Percentiles rank a stretch among this genome's conserved stretches.
Evolutionary conservation across 2,329 filamentous ascomycete genomes (phyloP).

Genomic region (Dryadomyces sulphureus): DNA sequence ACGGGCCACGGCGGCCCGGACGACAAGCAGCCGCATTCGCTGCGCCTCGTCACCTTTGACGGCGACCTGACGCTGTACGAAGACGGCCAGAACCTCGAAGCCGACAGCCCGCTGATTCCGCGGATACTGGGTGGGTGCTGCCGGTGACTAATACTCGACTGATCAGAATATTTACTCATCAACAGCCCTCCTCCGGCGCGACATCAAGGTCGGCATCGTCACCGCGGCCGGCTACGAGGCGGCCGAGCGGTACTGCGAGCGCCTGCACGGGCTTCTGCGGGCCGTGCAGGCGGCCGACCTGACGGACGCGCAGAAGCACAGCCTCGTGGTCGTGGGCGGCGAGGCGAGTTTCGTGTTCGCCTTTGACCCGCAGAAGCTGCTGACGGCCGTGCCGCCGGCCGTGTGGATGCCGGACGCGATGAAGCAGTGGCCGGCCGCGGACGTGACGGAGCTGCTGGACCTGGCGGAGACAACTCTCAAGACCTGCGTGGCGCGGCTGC

Average conservation of each 20-base stretch:
- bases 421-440: constrained; percentile 59
- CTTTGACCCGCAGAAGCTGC: constrained; percentile 46
- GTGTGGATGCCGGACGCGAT: constrained; percentile 69
- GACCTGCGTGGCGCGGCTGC: constrained; percentile 67
- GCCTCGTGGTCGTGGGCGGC: constrained; percentile 83
- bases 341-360: constrained; percentile 93
- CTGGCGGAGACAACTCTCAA: constrained; percentile 72
- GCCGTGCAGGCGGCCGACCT: constrained; percentile 46
- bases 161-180: neutral
- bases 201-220: constrained; percentile 83
- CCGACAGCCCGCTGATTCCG: constrained; percentile 62
- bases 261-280: constrained; percentile 75
- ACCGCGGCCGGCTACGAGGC: constrained; percentile 93
- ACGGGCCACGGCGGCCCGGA: constrained; percentile 25
- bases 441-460: constrained; percentile 71
- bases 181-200: constrained; percentile 54
- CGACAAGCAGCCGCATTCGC: constrained; percentile 32
- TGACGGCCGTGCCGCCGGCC: constrained; percentile 50
- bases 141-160: no score
- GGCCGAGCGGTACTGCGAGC: constrained; percentile 69
- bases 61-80: constrained; percentile 95
- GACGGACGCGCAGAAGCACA: constrained; percentile 53
- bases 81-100: constrained; percentile 66
- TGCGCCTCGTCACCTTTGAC: constrained; percentile 88
- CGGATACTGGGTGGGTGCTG: constrained; percentile 38